Base-by-base conservation (phyloP, 2,329 filamentous ascomycete genomes). In the Botrytis pseudocinerea region DNA sequence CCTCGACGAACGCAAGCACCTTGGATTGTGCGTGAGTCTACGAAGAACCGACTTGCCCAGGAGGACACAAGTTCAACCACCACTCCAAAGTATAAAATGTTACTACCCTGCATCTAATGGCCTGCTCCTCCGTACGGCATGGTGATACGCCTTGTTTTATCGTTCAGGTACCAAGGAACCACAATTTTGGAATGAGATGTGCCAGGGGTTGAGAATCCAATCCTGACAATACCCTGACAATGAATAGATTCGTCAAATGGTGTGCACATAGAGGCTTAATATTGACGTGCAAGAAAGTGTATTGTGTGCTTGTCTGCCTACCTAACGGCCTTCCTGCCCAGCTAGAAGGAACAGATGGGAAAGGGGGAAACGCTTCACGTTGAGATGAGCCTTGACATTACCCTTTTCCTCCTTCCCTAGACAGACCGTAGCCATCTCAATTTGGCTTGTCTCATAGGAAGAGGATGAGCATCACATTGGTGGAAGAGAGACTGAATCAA, bases 71-170 rank as follows among this genome's bases (percentile, higher is more conserved):
- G 48, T 51, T n/a, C 48, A 25, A 51, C 22, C 22, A 51, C 22
- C 48, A n/a, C 48, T 16, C 25, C 25, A 44, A 57, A 57, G 51
- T 57, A 28, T 57, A 57, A 57, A 57, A 28, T 57, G 28, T 18
- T 28, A 4, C 51, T 1, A 16, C 51, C 51, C 18, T 28, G 51
- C 18, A 16, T 28, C 51, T 57, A 28, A 32, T 28, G 12, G 51
- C 51, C n/a, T 28, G 8, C 22, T 61, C 22, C 59, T 8, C 59
- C 59, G 35, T 63, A 22, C 60, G 44, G 38, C 38, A 42, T 42
- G 38, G 60, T 63, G 20, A 63, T 63, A 63, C 60, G 60, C 60
- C 60, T 63, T 63, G 60, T 66, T 66, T 66, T 51, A 66, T 51
- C 64, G 20, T 54, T 22, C 64, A 51, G 22, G 64, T 54, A 68